Percentiles rank a stretch among this genome's conserved stretches.
These are phyloP conservation scores for Pythium rishiriense DNA, from an alignment of 352 stramenopile species.

Conservation along the genomic window DNA sequence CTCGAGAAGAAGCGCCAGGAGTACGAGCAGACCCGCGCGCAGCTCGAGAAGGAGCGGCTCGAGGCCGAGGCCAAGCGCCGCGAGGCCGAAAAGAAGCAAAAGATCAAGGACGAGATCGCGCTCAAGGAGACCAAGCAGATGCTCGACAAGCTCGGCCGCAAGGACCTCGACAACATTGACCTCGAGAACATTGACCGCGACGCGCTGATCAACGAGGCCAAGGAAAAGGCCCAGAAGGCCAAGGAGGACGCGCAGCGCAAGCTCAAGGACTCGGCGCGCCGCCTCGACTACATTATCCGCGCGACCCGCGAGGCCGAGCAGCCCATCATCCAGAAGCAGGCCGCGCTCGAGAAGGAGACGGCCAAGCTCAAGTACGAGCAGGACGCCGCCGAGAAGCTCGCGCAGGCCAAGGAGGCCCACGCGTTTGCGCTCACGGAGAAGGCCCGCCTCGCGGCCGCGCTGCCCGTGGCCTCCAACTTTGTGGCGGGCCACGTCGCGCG, in stretches of 20 bases:
- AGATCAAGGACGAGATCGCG: constrained; percentile 95
- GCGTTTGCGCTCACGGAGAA: constrained; percentile 90
- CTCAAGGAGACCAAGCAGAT: constrained; percentile 88
- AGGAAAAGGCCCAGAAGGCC: constrained; percentile 94
- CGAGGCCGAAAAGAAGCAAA: constrained; percentile 94
- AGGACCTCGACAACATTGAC: constrained; percentile 64
- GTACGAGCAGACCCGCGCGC: constrained; percentile 65
- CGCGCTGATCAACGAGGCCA: constrained; percentile 91
- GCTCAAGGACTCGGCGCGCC: constrained; percentile 90
- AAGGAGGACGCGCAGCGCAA: constrained; percentile 95
- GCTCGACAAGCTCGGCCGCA: constrained; percentile 78
- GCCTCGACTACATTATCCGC: constrained; percentile 96
- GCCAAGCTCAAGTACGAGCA: constrained; percentile 67
- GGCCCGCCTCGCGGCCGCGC: constrained; percentile 57
- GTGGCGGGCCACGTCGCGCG: constrained; percentile 79
- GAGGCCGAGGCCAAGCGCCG: constrained; percentile 76
- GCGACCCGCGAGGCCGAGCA: constrained; percentile 96
- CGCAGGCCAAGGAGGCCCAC: constrained; percentile 85
- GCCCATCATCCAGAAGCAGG: constrained; percentile 87
- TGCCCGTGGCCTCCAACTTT: constrained; percentile 75
- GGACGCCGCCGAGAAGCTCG: constrained; percentile 81
- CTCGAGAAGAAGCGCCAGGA: constrained; percentile 83
- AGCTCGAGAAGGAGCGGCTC: constrained; percentile 80
- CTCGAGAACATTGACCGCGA: constrained; percentile 78
- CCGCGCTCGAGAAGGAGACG: constrained; percentile 76